phyloP scores from a whole-genome alignment of 352 stramenopile genomes.

The Saprolegnia diclina region DNA sequence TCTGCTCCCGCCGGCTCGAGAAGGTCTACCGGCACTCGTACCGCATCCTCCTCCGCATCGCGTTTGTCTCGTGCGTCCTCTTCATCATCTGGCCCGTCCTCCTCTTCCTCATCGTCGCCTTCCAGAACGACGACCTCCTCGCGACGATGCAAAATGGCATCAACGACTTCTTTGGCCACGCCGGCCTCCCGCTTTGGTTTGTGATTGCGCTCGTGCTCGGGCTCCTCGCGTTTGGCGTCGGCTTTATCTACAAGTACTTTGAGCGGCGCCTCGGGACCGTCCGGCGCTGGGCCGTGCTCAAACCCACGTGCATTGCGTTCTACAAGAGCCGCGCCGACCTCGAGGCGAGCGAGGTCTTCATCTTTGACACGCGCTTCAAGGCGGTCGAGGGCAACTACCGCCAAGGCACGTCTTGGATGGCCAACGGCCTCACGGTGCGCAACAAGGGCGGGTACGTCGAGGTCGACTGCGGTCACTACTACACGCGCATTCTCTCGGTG shows the following conservation, averaged over 20 bases:
- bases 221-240: constrained; percentile 57
- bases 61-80: constrained; percentile 73
- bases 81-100: constrained; percentile 75
- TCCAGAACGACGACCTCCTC: constrained; percentile 11
- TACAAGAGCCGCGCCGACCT: constrained; percentile 66
- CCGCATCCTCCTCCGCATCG: constrained; percentile 79
- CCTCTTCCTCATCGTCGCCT: constrained; percentile 52
- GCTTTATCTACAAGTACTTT: constrained; percentile 86
- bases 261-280: constrained; percentile 79
- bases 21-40: constrained; percentile 78
- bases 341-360: constrained; percentile 79
- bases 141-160: background rate
- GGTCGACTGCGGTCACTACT: constrained; percentile 82
- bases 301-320: constrained; percentile 77
- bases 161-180: background rate
- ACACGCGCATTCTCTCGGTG: constrained; percentile 69
- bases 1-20: constrained; percentile 79
- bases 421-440: constrained; percentile 70
- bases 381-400: constrained; percentile 70
- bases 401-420: constrained; percentile 84
- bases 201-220: constrained; percentile 45
- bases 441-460: constrained; percentile 79
- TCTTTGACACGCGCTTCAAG: constrained; percentile 82
- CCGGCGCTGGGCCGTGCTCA: constrained; percentile 81
- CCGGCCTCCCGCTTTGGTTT: constrained; percentile 28